Base-by-base conservation (phyloP, 2,329 filamentous ascomycete genomes). In the Diaporthe sp. region DNA sequence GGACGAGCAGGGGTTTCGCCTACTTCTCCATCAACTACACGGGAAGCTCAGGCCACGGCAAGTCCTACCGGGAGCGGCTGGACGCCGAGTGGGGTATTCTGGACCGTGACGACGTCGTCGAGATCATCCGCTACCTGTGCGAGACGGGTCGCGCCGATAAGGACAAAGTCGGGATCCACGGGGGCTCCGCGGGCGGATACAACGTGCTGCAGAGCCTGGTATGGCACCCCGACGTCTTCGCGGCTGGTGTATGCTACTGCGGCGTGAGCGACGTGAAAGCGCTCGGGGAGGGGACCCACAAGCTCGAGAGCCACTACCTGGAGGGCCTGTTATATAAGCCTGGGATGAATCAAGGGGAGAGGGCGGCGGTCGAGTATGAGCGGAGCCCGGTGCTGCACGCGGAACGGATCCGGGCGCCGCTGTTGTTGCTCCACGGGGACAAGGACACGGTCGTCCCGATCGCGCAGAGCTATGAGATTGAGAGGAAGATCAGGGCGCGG, bases 401-500 rank as follows among this genome's bases (percentile, higher is more conserved):
- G 0, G 81, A 85, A n/a, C 82, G 83, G 70, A 88, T 90, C 71
- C 81, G 80, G 51, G 81, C 86, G 2, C 88, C 89, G 0, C 78
- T 92, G 30, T 79, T 92, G 47, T 80, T 93, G n/a, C 77, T 92
- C 7, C 88, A 91, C 30, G 91, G 90, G 0, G 84, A 84, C 2
- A 81, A 81, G 5, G 91, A 92, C 77, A 86, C 86, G 53, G 86
- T 92, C 2, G 91, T 92, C 22, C 90, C 90, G 0, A 79, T 88
- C n/a, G 83, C 85, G 22, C 91, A 93, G 78, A 88, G 88, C 3
- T 81, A 84, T 42, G 84, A 87, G 70, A 89, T 92, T 79, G 85
- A 87, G 13, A 80, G 81, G 53, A 83, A 84, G n/a, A 82, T 90
- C 30, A 79, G 80, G 69, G 77, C 79, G 13, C 82, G 81, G 2